phyloP scores from a whole-genome alignment of 2,329 filamentous ascomycete genomes.

The Blastomyces parvus region DNA sequence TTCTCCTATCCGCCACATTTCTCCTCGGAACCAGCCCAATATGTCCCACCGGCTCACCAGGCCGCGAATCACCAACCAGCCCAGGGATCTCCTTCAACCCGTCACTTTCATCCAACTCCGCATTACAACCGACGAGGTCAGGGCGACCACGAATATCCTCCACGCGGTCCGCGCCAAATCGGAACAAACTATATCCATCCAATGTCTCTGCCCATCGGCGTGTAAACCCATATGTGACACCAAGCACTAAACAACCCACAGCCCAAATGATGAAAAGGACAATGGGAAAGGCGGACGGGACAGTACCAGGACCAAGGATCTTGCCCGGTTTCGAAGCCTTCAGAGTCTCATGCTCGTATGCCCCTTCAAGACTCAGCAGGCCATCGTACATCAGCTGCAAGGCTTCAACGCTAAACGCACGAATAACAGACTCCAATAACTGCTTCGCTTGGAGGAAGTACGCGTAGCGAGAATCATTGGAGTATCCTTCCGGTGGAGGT shows the following conservation, averaged over 20 bases:
- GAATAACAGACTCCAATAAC: constrained; percentile 7
- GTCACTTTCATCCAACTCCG: constrained; percentile 1
- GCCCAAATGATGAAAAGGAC: constrained; percentile 11
- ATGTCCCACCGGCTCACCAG: background rate
- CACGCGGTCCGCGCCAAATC: constrained; percentile 1
- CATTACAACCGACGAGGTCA: background rate
- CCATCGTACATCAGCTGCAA: constrained; percentile 1
- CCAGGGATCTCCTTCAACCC: background rate
- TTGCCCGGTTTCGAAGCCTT: background rate
- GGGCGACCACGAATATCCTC: background rate
- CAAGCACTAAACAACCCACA: constrained; percentile 5
- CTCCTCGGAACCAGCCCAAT: background rate
- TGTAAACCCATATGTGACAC: constrained; percentile 4
- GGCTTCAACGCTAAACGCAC: constrained; percentile 5
- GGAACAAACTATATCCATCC: too few relatives aligned
- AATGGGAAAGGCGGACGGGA: background rate
- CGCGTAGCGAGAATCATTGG: background rate
- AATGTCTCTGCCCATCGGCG: constrained; percentile 11
- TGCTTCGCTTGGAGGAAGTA: background rate
- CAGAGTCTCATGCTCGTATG: constrained; percentile 2
- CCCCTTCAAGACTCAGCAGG: background rate
- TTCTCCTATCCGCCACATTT: background rate
- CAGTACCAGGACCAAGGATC: constrained; percentile 4
- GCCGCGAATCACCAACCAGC: background rate
- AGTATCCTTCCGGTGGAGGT: background rate